Conservation (phyloP, 495 filamentous ascomycete species). For the Aspergillus diversus region DNA sequence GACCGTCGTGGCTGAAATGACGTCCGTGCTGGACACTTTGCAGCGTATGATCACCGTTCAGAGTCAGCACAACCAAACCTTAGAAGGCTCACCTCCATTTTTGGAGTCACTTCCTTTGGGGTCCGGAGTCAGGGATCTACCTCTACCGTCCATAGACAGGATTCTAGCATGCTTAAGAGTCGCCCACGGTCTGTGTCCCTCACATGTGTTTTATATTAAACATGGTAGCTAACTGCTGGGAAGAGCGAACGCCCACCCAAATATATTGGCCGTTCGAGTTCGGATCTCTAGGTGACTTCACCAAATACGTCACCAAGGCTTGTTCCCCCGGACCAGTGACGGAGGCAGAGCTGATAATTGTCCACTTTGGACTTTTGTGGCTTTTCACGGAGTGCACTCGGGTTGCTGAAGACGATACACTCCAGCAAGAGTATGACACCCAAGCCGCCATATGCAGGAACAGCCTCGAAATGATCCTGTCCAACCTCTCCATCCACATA, state of each 20-base stretch:
- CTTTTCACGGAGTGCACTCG: slow-evolving; percentile 21
- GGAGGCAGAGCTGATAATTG: slow-evolving; percentile 23
- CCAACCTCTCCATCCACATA: slow-evolving; percentile 16
- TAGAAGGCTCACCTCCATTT: slow-evolving; percentile 13
- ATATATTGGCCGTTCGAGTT: slow-evolving; percentile 13
- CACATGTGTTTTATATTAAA: not conserved
- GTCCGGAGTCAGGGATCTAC: slow-evolving; percentile 9
- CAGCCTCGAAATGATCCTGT: slow-evolving; percentile 19
- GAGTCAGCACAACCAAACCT: slow-evolving; percentile 16
- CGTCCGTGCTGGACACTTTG: slow-evolving; percentile 6
- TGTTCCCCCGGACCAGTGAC: slow-evolving; percentile 16
- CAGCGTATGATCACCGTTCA: not conserved
- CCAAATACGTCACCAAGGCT: slow-evolving; percentile 16
- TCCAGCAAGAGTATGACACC: slow-evolving; percentile 15
- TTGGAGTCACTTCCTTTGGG: slow-evolving; percentile 13
- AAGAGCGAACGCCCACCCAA: slow-evolving; percentile 3
- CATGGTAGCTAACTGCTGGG: not conserved
- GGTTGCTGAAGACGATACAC: slow-evolving; percentile 4
- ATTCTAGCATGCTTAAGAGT: slow-evolving; percentile 18
- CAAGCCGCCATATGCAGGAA: slow-evolving; percentile 14
- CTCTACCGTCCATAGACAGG: slow-evolving; percentile 19
- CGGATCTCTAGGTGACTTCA: slow-evolving; percentile 5
- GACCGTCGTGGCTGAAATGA: slow-evolving; percentile 14
- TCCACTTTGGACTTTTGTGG: slow-evolving; percentile 22
- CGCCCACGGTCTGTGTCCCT: slow-evolving; percentile 3